Percentiles rank a stretch among this genome's conserved stretches.
Evolutionary conservation across 225 moss, liverwort and hornwort genomes (phyloP).

Genomic region (Rhytidiadelphus loreus): DNA sequence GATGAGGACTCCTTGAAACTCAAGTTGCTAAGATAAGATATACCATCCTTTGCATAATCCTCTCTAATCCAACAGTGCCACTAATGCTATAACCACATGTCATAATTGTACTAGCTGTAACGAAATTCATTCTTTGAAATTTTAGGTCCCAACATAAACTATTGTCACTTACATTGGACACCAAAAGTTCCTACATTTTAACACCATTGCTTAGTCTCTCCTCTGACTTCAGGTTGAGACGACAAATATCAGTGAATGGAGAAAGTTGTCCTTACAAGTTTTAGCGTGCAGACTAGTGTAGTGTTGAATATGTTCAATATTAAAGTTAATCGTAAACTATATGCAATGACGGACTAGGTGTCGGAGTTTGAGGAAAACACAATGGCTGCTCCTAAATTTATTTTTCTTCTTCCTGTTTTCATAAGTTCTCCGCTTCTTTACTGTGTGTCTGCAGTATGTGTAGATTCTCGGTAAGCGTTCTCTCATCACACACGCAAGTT

Average conservation of each 20-base stretch:
- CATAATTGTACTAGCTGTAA: background rate
- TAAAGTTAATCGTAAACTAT: too few species aligned
- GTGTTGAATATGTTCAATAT: background rate
- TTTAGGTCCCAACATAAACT: background rate
- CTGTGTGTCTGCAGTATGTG: background rate
- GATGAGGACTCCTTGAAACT: background rate
- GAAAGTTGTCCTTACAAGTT: background rate
- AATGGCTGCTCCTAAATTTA: background rate
- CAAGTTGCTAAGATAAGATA: background rate
- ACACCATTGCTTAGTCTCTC: background rate
- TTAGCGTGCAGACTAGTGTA: background rate
- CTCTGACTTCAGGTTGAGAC: too few species aligned
- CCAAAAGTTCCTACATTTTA: background rate
- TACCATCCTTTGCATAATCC: background rate
- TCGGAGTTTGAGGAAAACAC: too few species aligned
- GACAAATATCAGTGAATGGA: background rate
- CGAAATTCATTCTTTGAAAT: background rate
- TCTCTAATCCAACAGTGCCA: background rate
- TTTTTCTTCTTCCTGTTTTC: background rate
- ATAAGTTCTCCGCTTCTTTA: background rate
- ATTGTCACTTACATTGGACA: background rate
- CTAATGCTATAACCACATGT: background rate
- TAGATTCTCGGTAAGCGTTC: background rate
- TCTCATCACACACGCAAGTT: background rate
- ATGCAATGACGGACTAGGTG: too few species aligned